phyloP scores from a whole-genome alignment of 257 asterid species.

The Sherardia arvensis region DNA sequence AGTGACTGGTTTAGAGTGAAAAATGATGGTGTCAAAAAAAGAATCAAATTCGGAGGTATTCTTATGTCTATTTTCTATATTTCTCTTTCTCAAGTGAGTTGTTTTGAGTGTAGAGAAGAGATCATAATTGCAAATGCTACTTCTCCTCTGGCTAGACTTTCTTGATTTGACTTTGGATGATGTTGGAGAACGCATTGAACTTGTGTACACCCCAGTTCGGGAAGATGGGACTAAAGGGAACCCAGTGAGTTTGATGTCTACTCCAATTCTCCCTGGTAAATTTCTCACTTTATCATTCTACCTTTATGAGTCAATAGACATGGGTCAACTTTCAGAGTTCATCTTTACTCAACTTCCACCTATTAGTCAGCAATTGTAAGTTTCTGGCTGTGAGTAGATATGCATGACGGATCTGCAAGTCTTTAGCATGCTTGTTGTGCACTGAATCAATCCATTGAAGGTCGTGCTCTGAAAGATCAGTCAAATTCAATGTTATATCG shows the following conservation, averaged over 20 bases:
- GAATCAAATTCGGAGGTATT: constrained; percentile 55
- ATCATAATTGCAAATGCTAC: constrained; percentile 13
- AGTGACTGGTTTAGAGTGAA: constrained; percentile 78
- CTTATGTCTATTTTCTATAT: background rate
- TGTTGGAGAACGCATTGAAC: constrained; percentile 67
- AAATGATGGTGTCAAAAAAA: constrained; percentile 48
- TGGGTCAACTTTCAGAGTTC: background rate
- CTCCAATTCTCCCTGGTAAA: constrained; percentile 74
- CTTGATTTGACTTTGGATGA: constrained; percentile 60
- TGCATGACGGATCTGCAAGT: background rate
- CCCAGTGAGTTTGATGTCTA: constrained; percentile 45
- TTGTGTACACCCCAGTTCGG: constrained; percentile 73
- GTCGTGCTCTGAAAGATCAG: background rate
- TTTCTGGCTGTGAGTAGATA: background rate
- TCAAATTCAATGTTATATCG: background rate
- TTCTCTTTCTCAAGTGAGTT: background rate
- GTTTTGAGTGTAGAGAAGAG: background rate
- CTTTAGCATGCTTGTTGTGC: background rate
- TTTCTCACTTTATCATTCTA: background rate
- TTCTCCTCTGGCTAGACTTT: constrained; percentile 41
- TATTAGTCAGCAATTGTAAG: too few relatives aligned
- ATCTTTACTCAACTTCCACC: background rate
- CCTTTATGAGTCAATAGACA: background rate
- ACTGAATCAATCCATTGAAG: background rate
- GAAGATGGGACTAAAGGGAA: constrained; percentile 72